Base-by-base conservation (phyloP, 345 rosid species). In the Anastatica hierochuntica region DNA sequence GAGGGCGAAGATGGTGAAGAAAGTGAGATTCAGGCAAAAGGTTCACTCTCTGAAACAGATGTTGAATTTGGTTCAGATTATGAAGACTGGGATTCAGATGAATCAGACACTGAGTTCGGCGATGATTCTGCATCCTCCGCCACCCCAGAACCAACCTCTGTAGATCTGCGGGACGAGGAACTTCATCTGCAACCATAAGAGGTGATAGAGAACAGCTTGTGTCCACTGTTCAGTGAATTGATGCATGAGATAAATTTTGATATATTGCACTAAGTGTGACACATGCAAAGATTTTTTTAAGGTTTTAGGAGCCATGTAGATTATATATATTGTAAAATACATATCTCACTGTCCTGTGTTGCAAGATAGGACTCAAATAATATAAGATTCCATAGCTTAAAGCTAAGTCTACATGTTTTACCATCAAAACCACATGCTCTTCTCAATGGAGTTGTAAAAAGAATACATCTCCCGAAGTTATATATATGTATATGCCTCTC, bases 1-100 rank as follows among this genome's bases (percentile, higher is more conserved):
- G 76, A 55, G 15, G 73, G 49, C 8, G 73, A 72, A 43, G 51
- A 41, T 42, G 70, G 60, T 24, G 53, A 65, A 56, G 58, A 49
- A 43, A 33, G 35, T 50, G 50, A 27, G 50, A 39, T 38, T 46
- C 60, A 46, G 46, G 34, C 15, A 14, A 60, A 47, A 26, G 15
- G 51, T 52, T 47, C 31, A 10, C 33, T 59, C 16, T 37, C 72
- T 14, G 66, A 27, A 27, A 5, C 31, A 27, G 31, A 66, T 44
- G 53, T 43, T 58, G 63, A n/a, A 33, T 41, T 56, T 41, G 64
- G 15, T 9, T 44, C 54, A 44, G 65, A 60, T 21, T 55, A 67
- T 60, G 72, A 67, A 40, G 41, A 31, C 31, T 67, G 66, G 72
- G 61, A 53, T 24, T 53, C 43, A 40, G 44, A 53, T 33, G 66